Evolutionary conservation across 2,329 filamentous ascomycete genomes (phyloP), one percentile per base, ranked within the genome.

Genomic region (Onygena corvina): DNA sequence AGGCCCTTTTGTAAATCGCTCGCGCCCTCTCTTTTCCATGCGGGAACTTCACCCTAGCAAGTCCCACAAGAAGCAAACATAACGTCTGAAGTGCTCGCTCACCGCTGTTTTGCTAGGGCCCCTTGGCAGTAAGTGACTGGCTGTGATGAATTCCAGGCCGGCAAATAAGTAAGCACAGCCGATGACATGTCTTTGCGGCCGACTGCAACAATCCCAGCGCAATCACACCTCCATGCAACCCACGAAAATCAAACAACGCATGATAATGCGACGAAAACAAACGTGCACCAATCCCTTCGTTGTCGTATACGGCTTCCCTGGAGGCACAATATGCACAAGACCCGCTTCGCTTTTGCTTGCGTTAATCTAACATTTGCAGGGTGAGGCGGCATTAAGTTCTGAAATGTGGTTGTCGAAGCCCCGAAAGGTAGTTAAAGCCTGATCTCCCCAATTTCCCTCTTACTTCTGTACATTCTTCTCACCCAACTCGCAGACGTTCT

Each of bases 401-500:
- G 42, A 46, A 25, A n/a, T 42, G 38, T 23, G 42, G n/a, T 46
- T 25, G 46, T 12, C 9, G 46, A 47, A 23, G 14, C 46, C 11
- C 31, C 31, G 33, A 35, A 47, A 11, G 27, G 46, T 36, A 35
- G 46, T 47, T 47, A 47, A 47, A 47, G 65, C 59, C 58, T 61
- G 55, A 56, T 59, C 62, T 59, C 38, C 49, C 46, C 36, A 42
- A 25, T 38, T 27, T 23, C 36, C 42, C 20, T 48, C 48, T 33
- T 25, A 38, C 27, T 27, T 21, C 38, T 50, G 34, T 35, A 21
- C 38, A 20, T 46, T 18, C 29, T 48, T 50, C 38, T 50, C n/a
- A n/a, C 38, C 40, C 42, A 46, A 46, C n/a, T 16, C 35, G 12
- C 46, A 36, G n/a, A 35, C 31, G 27, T 47, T 47, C 33, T 34